phyloP scores from a whole-genome alignment of 2,329 filamentous ascomycete genomes.

The Volutella citrinella region DNA sequence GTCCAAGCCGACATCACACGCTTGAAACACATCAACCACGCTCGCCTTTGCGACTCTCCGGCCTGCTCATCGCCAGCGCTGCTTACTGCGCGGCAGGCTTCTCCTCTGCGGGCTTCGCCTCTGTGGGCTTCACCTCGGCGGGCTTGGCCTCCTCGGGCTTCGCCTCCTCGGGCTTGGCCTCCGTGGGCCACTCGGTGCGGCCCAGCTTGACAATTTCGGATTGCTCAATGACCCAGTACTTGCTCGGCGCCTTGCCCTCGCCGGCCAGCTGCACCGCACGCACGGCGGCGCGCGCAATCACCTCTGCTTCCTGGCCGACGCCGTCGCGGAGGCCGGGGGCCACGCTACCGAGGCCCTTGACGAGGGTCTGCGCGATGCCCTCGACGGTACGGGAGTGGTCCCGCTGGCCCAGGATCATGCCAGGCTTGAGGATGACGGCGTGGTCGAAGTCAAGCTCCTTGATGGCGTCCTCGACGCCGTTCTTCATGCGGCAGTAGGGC shows the following conservation, averaged over 20 bases:
- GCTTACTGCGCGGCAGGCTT: too few relatives aligned
- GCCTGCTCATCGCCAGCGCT: too few relatives aligned
- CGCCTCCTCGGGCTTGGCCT: constrained; percentile 14
- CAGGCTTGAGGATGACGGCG: constrained; percentile 71
- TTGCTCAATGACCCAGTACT: constrained; percentile 59
- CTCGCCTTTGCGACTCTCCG: too few relatives aligned
- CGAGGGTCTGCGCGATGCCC: constrained; percentile 51
- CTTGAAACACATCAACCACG: too few relatives aligned
- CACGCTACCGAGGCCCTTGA: constrained; percentile 53
- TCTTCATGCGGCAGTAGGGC: constrained; percentile 71
- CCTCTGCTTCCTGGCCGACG: constrained; percentile 70
- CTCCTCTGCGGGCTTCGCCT: too few relatives aligned
- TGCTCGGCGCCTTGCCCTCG: constrained; percentile 56
- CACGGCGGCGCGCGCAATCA: constrained; percentile 68
- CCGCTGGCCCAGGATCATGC: constrained; percentile 70
- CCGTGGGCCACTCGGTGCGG: constrained; percentile 52
- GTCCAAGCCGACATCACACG: too few relatives aligned
- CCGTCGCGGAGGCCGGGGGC: constrained; percentile 56
- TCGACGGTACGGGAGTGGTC: constrained; percentile 60
- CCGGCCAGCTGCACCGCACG: constrained; percentile 55
- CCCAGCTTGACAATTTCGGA: constrained; percentile 66
- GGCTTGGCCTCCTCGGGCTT: constrained; percentile 8
- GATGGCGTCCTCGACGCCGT: constrained; percentile 78
- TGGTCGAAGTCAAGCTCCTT: constrained; percentile 71
- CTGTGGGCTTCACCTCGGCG: too few relatives aligned